These are phyloP conservation scores for Coemansia sp. DNA, from an alignment of 192 early-diverging fungal genomes.

Conservation along the genomic window DNA sequence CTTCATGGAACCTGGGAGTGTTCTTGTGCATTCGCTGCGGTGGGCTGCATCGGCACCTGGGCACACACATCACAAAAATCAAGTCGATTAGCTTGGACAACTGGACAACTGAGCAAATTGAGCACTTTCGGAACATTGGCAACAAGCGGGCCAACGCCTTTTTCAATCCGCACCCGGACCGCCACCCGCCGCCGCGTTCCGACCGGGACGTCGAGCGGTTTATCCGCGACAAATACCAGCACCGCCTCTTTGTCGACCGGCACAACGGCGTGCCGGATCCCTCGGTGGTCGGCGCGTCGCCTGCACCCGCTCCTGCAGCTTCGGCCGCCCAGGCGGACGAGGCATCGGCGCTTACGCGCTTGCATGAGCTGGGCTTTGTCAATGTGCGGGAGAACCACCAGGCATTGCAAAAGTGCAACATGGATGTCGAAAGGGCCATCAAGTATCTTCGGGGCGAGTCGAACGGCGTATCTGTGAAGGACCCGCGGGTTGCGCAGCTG, in stretches of 20 bases:
- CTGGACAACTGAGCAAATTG: slow-evolving; percentile 85
- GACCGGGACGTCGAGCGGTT: slow-evolving; percentile 83
- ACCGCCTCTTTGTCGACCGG: slow-evolving; percentile 59
- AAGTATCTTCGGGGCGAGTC: slow-evolving; percentile 62
- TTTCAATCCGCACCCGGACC: slow-evolving; percentile 69
- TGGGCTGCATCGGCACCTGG: slow-evolving; percentile 76
- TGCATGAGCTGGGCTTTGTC: slow-evolving; percentile 82
- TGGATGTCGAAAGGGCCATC: slow-evolving; percentile 72
- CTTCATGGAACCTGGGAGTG: slow-evolving; percentile 86
- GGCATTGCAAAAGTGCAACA: slow-evolving; percentile 67
- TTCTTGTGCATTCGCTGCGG: slow-evolving; percentile 94
- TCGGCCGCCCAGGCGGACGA: slow-evolving; percentile 11
- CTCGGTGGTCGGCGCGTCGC: slow-evolving; percentile 15
- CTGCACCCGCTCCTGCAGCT: slow-evolving; percentile 8
- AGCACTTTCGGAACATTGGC: slow-evolving; percentile 57
- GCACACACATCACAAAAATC: slow-evolving; percentile 88
- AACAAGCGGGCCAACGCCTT: slow-evolving; percentile 66
- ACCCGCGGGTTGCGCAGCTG: slow-evolving; percentile 62
- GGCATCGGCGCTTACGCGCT: slow-evolving; percentile 42
- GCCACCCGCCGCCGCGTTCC: slow-evolving; percentile 62
- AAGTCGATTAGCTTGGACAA: slow-evolving; percentile 86
- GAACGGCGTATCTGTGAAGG: slow-evolving; percentile 19
- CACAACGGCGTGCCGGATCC: slow-evolving; percentile 33
- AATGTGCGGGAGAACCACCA: slow-evolving; percentile 64
- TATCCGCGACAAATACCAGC: slow-evolving; percentile 92